Evolutionary conservation across 805 yeast species (phyloP).

Genomic region (Candida andamanensis): DNA sequence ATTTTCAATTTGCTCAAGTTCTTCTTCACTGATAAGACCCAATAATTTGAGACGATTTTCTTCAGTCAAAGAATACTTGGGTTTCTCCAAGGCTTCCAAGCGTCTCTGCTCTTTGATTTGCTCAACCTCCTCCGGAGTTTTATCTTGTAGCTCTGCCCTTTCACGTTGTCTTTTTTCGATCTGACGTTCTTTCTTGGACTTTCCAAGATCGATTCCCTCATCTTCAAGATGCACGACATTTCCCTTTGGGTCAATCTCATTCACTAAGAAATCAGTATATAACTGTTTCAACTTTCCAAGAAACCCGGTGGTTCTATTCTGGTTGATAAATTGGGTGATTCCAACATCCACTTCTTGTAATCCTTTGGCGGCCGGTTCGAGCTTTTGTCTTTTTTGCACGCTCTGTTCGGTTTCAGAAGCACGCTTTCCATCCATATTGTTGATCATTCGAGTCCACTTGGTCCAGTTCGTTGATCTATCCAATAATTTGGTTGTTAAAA

Average conservation of each 20-base stretch:
- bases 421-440: slow-evolving; percentile 2
- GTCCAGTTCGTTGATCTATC: slow-evolving; percentile 6
- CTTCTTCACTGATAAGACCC: slow-evolving; percentile 55
- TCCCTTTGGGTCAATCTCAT: slow-evolving; percentile 71
- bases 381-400: slow-evolving; percentile 4
- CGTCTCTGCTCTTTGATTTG: slow-evolving; percentile 16
- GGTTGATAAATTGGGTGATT: slow-evolving; percentile 63
- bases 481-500: no score
- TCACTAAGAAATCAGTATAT: slow-evolving; percentile 89
- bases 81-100: slow-evolving; percentile 16
- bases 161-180: slow-evolving; percentile 38
- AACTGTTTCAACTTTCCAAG: slow-evolving; percentile 79
- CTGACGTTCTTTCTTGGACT: slow-evolving; percentile 44
- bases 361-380: background rate
- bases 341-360: slow-evolving; percentile 64
- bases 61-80: slow-evolving; percentile 40
- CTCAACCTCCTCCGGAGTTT: slow-evolving; percentile 29
- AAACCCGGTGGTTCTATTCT: slow-evolving; percentile 51
- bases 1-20: slow-evolving; percentile 50
- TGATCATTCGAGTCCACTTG: background rate
- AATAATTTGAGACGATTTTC: slow-evolving; percentile 46
- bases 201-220: slow-evolving; percentile 54
- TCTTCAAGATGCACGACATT: slow-evolving; percentile 72
- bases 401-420: background rate
- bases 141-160: slow-evolving; percentile 26